Base-by-base conservation (phyloP, 441 rosid genomes). In the Dalechampia spathulata region DNA sequence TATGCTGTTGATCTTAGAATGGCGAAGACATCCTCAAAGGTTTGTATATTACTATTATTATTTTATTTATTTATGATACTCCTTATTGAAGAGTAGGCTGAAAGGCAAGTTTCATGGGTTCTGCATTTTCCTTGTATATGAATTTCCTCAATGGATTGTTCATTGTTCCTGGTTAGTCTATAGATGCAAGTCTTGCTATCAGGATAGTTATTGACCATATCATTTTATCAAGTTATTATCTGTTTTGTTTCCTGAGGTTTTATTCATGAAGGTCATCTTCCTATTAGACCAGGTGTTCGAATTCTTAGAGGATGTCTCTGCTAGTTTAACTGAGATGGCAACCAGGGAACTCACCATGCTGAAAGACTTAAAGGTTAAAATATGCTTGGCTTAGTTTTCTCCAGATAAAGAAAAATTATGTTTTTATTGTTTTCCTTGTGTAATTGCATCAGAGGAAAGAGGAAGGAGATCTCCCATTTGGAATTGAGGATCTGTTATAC, bases 21-120 rank as follows among this genome's bases (percentile, higher is more conserved):
- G 99, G 83, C 94, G 27, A 82, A 83, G 79, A 78, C 83, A 39
- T 81, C 99, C 65, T 68, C 81, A 22, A 92, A 78, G 96, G 99
- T 92, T 49, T 62, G 78, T 64, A 48, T 55, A 40, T 28, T 48
- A 37, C 32, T 34, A 15, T 47, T 20, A 16, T 62, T 62, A 44
- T 25, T 40, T 61, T 17, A 16, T 43, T 10, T 41, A 9, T 48
- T 15, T 46, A 27, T 46, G 48, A 13, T 37, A 17, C 52, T 66
- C 14, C n/a, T 7, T 46, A 2, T 22, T 9, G 51, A 39, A 27
- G 11, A 13, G 23, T 38, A 51, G 32, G 25, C 19, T 55, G 13
- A 42, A 57, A 63, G 40, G 23, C 34, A 46, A 10, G 13, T 47
- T 46, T 57, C 14, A 26, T 19, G 40, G 27, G 51, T 57, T 56